Evolutionary conservation across 306 rosid genomes (phyloP), one percentile per base, ranked within the genome.

Genomic region (Lathyrus sativus): DNA sequence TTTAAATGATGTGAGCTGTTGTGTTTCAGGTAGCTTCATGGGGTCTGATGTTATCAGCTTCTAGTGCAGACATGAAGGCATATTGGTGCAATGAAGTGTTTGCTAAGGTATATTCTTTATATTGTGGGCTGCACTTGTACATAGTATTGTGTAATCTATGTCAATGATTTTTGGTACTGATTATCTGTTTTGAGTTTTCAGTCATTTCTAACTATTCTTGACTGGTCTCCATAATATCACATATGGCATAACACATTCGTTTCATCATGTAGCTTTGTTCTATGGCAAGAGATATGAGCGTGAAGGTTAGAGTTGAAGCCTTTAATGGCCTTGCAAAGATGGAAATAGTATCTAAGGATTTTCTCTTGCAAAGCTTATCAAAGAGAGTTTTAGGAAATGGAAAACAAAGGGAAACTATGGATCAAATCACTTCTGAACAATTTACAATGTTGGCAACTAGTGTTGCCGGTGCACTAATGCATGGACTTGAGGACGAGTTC

Each of bases 401-500:
- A 42, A 92, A 88, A 74, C 79, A 62, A 62, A 85, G 39, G 78
- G 81, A 51, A 72, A 65, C 76, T 54, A 28, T 63, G 76, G 85
- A 65, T 68, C 85, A 63, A 74, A 64, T 33, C 76, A 44, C 73
- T 11, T 67, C 79, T 29, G 90, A 81, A 72, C 89, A 84, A 76
- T 74, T 82, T 73, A 78, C 66, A 46, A 31, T 19, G 65, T 68
- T 79, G 58, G 84, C 89, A 39, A 71, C 74, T 24, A 81, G 67
- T 71, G 89, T 79, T 37, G 98, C 98, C 14, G 98, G 96, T 61
- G 90, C 89, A 71, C 55, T 88, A 22, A 73, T 92, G 73, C 98
- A 92, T 82, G 98, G 98, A 65, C 87, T 88, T 48, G 98, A 93
- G 82, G 98, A 93, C 79, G 98, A 90, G 82, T 90, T 85, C 83